phyloP scores from a whole-genome alignment of 2,329 filamentous ascomycete species.

The Emergomyces pasteurianus region DNA sequence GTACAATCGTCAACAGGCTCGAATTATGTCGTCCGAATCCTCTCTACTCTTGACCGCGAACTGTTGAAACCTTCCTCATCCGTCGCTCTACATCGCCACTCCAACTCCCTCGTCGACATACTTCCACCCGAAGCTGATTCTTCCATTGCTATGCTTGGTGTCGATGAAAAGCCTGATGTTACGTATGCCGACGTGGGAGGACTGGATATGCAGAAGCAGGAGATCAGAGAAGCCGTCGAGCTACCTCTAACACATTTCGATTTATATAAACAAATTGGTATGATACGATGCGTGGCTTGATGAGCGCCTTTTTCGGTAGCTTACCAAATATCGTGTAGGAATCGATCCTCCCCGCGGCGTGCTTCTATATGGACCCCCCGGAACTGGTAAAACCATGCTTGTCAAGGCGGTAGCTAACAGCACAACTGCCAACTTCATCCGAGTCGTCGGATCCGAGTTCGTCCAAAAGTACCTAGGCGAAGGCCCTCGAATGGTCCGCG shows the following conservation, averaged over 20 bases:
- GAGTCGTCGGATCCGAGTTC: conserved; percentile 95
- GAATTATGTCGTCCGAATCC: conserved; percentile 96
- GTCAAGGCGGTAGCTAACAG: conserved; percentile 98
- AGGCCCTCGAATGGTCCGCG: conserved; percentile 95
- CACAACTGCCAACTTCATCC: conserved; percentile 95
- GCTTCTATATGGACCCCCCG: conserved; percentile 87
- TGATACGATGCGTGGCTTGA: conserved; percentile 10
- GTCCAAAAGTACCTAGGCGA: conserved; percentile 98
- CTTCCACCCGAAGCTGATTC: conserved; percentile 97
- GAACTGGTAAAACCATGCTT: conserved; percentile 93
- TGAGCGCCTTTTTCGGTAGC: not conserved
- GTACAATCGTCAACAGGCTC: conserved; percentile 97
- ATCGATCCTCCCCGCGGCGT: conserved; percentile 97
- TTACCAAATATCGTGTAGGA: conserved; percentile 22
- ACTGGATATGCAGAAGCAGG: conserved; percentile 98
- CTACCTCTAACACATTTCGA: conserved; percentile 95
- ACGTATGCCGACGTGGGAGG: conserved; percentile 97
- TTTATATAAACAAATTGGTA: conserved; percentile 94
- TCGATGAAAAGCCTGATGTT: conserved; percentile 95
- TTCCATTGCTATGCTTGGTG: conserved; percentile 94
- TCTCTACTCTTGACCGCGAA: conserved; percentile 96
- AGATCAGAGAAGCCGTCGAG: conserved; percentile 96
- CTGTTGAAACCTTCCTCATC: conserved; percentile 96
- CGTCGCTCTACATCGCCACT: conserved; percentile 94
- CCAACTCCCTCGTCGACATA: conserved; percentile 96